A percentile compares a stretch with the other conserved stretches of the same genome.
These are phyloP conservation scores for Candida montana DNA, from an alignment of 805 yeast genomes.

Conservation along the genomic window DNA sequence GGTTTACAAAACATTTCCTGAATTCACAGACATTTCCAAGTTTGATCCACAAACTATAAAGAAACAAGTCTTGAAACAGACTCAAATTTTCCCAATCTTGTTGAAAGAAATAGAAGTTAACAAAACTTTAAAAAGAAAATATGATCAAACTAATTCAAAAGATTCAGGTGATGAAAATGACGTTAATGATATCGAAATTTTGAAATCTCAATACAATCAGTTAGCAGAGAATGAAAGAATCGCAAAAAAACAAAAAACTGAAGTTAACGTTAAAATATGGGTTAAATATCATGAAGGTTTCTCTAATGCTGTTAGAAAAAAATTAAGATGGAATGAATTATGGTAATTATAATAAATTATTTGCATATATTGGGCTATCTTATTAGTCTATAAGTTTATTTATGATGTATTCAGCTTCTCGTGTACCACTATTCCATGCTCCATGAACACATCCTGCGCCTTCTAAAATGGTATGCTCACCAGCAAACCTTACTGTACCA, in stretches of 20 bases:
- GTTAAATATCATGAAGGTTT: slow-evolving; percentile 90
- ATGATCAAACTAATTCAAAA: neutral
- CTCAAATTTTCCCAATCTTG: slow-evolving; percentile 19
- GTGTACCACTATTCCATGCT: slow-evolving; percentile 71
- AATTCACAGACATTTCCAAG: slow-evolving; percentile 17
- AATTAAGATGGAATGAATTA: slow-evolving; percentile 68
- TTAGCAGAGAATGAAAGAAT: slow-evolving; percentile 23
- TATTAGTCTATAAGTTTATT: too few species aligned
- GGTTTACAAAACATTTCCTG: slow-evolving; percentile 22
- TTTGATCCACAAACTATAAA: slow-evolving; percentile 16
- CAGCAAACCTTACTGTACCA: slow-evolving; percentile 72
- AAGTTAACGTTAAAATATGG: slow-evolving; percentile 49
- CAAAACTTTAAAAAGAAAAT: slow-evolving; percentile 28
- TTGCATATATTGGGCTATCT: too few species aligned
- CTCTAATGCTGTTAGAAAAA: slow-evolving; percentile 84
- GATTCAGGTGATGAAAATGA: slow-evolving; percentile 14
- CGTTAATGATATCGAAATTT: slow-evolving; percentile 21
- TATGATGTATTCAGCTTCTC: slow-evolving; percentile 44
- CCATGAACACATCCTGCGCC: slow-evolving; percentile 94
- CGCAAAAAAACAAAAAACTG: slow-evolving; percentile 25
- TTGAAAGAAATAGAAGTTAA: slow-evolving; percentile 25
- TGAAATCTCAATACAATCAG: slow-evolving; percentile 39
- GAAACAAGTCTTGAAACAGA: slow-evolving; percentile 20
- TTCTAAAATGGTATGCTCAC: slow-evolving; percentile 81
- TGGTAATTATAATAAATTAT: slow-evolving; percentile 34